phyloP scores from a whole-genome alignment of 2,329 filamentous ascomycete species.

The Aspergillus ruber region DNA sequence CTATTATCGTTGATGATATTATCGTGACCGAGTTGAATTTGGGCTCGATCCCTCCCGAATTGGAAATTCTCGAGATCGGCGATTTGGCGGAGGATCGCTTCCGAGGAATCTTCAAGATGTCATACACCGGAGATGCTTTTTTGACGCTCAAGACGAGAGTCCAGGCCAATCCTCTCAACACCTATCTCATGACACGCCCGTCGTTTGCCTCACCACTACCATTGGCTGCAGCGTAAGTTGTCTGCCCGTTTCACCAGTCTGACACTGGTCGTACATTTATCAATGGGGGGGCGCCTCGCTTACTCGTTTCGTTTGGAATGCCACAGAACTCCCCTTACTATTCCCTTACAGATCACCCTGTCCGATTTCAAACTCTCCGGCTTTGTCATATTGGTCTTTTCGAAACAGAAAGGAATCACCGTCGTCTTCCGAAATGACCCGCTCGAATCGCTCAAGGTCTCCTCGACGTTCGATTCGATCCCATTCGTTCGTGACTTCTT shows the following conservation, averaged over 20 bases:
- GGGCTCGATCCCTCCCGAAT: conserved; percentile 84
- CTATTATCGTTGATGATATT: conserved; percentile 99
- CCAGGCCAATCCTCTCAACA: conserved; percentile 96
- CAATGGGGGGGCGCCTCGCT: neutral
- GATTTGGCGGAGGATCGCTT: conserved; percentile 96
- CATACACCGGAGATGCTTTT: conserved; percentile 90
- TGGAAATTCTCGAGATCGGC: conserved; percentile 96
- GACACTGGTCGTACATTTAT: neutral
- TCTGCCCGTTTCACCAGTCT: neutral
- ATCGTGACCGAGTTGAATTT: conserved; percentile 96
- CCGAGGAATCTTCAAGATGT: conserved; percentile 98
- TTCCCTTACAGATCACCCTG: conserved; percentile 92
- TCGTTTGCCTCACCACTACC: conserved; percentile 89
- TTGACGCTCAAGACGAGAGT: conserved; percentile 92
- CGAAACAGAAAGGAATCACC: conserved; percentile 91
- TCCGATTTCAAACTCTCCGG: conserved; percentile 94
- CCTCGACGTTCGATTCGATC: conserved; percentile 97
- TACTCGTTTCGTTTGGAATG: conserved; percentile 5
- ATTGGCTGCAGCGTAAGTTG: conserved; percentile 65
- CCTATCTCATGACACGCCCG: conserved; percentile 85
- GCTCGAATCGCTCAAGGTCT: conserved; percentile 94
- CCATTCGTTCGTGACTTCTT: conserved; percentile 96
- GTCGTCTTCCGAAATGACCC: conserved; percentile 97
- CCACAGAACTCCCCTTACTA: conserved; percentile 71
- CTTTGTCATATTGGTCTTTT: conserved; percentile 97